These are phyloP conservation scores for Spathaspora arborariae DNA, from an alignment of 805 yeast genomes.

Conservation along the genomic window DNA sequence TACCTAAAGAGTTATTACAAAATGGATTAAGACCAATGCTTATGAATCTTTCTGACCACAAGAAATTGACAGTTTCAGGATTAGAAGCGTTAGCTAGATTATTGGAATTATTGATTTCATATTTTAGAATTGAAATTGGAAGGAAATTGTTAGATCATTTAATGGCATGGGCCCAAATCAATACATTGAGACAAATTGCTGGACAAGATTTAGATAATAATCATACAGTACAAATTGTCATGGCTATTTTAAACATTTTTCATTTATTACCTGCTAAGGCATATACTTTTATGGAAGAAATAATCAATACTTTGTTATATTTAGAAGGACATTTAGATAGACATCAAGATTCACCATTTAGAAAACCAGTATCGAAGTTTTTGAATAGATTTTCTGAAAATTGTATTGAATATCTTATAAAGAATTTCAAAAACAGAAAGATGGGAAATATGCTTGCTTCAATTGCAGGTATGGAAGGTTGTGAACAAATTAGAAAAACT, in stretches of 20 bases:
- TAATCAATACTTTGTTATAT: conserved; percentile 68
- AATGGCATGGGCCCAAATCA: conserved; percentile 93
- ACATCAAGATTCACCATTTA: conserved; percentile 82
- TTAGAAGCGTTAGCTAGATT: conserved; percentile 86
- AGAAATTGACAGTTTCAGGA: conserved; percentile 83
- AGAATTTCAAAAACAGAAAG: conserved; percentile 59
- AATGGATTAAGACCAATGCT: conserved; percentile 93
- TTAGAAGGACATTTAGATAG: conserved; percentile 83
- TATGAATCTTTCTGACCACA: conserved; percentile 92
- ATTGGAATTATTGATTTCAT: conserved; percentile 80
- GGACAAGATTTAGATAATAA: conserved; percentile 78
- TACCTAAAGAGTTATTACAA: conserved; percentile 93
- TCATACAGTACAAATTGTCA: conserved; percentile 79
- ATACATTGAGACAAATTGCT: conserved; percentile 68
- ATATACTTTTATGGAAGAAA: conserved; percentile 83
- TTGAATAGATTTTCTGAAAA: conserved; percentile 78
- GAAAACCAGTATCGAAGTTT: conserved; percentile 85
- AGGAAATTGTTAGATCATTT: conserved; percentile 87
- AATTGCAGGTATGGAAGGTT: conserved; percentile 53
- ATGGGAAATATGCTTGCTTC: conserved; percentile 66
- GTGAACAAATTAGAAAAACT: conserved; percentile 52
- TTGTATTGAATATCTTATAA: conserved; percentile 64
- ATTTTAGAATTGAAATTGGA: conserved; percentile 96
- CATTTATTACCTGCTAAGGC: conserved; percentile 92
- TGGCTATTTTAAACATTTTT: conserved; percentile 86